Evolutionary conservation across 2,329 filamentous ascomycete genomes (phyloP), one percentile per base, ranked within the genome.

Genomic region (Xylariales sp.): DNA sequence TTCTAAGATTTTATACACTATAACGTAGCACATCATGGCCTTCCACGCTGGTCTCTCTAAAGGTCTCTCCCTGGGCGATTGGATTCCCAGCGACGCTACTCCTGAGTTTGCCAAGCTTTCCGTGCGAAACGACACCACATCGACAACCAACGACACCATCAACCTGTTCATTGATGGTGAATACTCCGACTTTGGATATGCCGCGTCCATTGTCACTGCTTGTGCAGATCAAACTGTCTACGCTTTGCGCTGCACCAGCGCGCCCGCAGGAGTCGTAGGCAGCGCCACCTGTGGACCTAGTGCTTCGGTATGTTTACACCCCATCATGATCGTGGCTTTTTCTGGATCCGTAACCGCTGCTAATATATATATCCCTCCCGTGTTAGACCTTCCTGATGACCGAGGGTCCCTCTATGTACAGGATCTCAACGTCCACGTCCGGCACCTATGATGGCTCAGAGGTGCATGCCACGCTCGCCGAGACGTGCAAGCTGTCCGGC

Each of bases 141-240:
- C n/a, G 10, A 19, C 14, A 15, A 33, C 13, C 16, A 16, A 18
- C 14, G 16, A 16, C 16, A 33, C 30, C 16, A 18, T 33, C 7
- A 33, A 33, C 4, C 30, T 33, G 15, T 33, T 17, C 30, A 16
- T 33, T 18, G 30, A 33, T n/a, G n/a, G 6, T 12, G 28, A 16
- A 15, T 18, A 8, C 30, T 6, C n/a, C 8, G 30, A 16, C 14
- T 33, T 8, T 10, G 8, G 13, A 10, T 33, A 33, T 4, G 30
- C 16, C 14, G 30, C 30, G 16, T 33, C 30, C 5, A 18, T 33
- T 19, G 30, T 33, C n/a, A 33, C 30, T 12, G 30, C 30, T 6
- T 33, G 30, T 19, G 17, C n/a, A 16, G 30, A 33, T 18, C 30
- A 33, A 16, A 33, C 30, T 11, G 30, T 33, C 8, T 33, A 33